These are phyloP conservation scores for Colletotrichum scovillei DNA, from an alignment of 2,329 filamentous ascomycete species.

Conservation along the genomic window DNA sequence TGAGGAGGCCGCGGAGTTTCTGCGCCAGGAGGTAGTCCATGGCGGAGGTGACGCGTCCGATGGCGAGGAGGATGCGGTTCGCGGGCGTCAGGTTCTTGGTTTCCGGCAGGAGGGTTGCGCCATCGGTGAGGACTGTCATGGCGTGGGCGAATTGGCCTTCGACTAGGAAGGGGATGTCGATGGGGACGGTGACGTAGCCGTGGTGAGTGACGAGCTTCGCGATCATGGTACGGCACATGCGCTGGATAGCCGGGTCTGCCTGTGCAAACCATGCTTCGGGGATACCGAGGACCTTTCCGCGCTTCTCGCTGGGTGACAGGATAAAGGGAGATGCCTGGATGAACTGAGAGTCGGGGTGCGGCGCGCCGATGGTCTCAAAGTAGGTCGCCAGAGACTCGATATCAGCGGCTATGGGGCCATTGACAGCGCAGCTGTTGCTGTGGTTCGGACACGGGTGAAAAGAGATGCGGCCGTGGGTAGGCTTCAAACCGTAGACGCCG, in stretches of 20 bases:
- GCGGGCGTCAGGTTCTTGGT: conserved; percentile 64
- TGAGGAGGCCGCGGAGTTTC: conserved; percentile 48
- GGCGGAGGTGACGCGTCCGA: conserved; percentile 71
- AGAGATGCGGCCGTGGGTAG: conserved; percentile 75
- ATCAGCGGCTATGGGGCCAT: conserved; percentile 75
- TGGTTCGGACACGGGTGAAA: conserved; percentile 68
- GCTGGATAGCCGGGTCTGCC: conserved; percentile 54
- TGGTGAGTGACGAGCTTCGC: conserved; percentile 63
- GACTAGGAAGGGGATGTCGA: conserved; percentile 67
- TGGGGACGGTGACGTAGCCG: conserved; percentile 65
- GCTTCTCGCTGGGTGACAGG: conserved; percentile 39
- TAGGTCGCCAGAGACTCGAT: conserved; percentile 74
- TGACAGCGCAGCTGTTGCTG: conserved; percentile 71
- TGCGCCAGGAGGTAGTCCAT: conserved; percentile 77
- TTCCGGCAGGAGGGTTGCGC: conserved; percentile 57
- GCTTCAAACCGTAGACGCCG: conserved; percentile 79
- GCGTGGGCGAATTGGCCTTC: conserved; percentile 80
- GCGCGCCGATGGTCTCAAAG: conserved; percentile 73
- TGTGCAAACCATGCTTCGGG: conserved; percentile 71
- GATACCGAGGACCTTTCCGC: conserved; percentile 69
- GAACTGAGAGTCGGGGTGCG: conserved; percentile 70
- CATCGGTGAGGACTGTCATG: conserved; percentile 78
- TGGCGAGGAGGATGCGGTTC: conserved; percentile 74
- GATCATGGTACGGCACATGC: conserved; percentile 55
- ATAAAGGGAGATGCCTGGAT: conserved; percentile 47